Percentiles rank a stretch among this genome's conserved stretches.
Evolutionary conservation across 331 rosid genomes (phyloP).

Genomic region (Telfairia occidentalis): DNA sequence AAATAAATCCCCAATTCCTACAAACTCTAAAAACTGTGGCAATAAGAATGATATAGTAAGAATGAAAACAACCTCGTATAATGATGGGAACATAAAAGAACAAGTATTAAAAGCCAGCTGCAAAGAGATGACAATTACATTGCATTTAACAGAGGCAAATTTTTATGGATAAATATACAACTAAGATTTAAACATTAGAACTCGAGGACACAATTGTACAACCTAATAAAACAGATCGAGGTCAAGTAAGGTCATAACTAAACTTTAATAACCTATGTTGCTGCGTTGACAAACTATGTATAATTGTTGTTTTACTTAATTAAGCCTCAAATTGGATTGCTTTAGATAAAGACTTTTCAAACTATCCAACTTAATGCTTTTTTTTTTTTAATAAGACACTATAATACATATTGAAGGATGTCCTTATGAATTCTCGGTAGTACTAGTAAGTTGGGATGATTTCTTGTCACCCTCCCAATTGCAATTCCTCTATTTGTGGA

Average conservation of each 20-base stretch:
- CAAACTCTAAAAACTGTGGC: background rate
- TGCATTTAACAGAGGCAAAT: background rate
- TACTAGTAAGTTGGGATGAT: background rate
- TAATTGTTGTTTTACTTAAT: background rate
- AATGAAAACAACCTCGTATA: background rate
- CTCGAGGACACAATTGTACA: no score
- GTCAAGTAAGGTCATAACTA: no score
- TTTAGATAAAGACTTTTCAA: background rate
- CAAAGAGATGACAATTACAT: background rate
- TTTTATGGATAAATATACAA: background rate
- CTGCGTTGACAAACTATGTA: background rate
- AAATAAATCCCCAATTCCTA: background rate
- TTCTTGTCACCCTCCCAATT: background rate
- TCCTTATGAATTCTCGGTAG: background rate
- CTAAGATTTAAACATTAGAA: no score
- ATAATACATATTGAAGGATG: background rate
- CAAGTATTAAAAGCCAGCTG: background rate
- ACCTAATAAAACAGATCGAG: no score
- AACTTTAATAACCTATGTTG: background rate
- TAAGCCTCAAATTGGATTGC: background rate
- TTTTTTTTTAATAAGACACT: no score
- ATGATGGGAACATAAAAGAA: background rate
- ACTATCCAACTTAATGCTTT: background rate
- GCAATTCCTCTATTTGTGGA: background rate
- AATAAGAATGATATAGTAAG: background rate